Conservation (phyloP, 192 early-diverging fungal genomes). For the Spizellomyces sp. region DNA sequence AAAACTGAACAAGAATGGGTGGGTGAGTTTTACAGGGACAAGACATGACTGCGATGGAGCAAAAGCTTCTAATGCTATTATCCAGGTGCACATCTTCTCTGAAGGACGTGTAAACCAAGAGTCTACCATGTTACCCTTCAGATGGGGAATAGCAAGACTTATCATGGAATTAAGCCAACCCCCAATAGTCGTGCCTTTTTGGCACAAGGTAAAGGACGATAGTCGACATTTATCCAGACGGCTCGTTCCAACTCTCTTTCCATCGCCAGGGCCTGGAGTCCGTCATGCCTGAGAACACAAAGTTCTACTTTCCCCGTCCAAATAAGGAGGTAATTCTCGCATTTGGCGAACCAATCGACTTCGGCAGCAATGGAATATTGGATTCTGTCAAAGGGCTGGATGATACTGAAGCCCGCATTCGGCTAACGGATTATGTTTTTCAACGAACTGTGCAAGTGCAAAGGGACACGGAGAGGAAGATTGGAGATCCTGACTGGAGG, state of each 20-base stretch:
- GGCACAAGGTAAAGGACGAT: constrained; percentile 53
- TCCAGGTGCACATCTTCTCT: constrained; percentile 79
- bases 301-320: constrained; percentile 53
- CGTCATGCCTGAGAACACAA: constrained; percentile 47
- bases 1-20: constrained; percentile 65
- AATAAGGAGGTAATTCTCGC: constrained; percentile 61
- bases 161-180: constrained; percentile 75
- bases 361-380: constrained; percentile 40
- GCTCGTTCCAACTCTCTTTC: neutral
- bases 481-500: constrained; percentile 27
- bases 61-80: neutral
- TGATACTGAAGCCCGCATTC: constrained; percentile 52
- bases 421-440: constrained; percentile 53
- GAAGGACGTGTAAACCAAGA: constrained; percentile 58
- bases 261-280: constrained; percentile 33
- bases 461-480: neutral
- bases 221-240: neutral
- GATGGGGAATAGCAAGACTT: constrained; percentile 87
- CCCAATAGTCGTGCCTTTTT: constrained; percentile 74
- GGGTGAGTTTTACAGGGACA: constrained; percentile 46
- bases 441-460: constrained; percentile 18
- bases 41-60: neutral
- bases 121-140: constrained; percentile 60
- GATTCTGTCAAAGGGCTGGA: constrained; percentile 39
- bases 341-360: constrained; percentile 76